Evolutionary conservation across 2,329 filamentous ascomycete genomes (phyloP).

Genomic region (Trichoderma sp.): DNA sequence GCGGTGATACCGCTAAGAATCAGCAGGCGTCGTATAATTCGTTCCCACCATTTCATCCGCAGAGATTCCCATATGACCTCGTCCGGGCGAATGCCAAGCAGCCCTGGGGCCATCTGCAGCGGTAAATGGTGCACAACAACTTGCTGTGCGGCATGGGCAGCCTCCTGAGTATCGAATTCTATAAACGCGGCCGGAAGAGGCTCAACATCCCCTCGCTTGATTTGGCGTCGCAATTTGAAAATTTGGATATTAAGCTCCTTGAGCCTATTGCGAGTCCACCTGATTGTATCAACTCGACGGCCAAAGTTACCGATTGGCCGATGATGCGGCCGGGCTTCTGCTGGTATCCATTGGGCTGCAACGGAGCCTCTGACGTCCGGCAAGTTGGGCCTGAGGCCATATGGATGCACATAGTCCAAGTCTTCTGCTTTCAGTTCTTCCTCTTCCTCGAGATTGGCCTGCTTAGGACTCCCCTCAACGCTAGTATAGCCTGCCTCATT

Average conservation of each 20-base stretch:
- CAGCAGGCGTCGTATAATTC: slow-evolving; percentile 67
- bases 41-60: slow-evolving; percentile 81
- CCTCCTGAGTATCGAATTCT: slow-evolving; percentile 78
- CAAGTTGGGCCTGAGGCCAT: slow-evolving; percentile 34
- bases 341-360: slow-evolving; percentile 70
- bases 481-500: background rate
- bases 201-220: slow-evolving; percentile 66
- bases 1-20: slow-evolving; percentile 70
- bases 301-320: slow-evolving; percentile 65
- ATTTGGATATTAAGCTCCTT: slow-evolving; percentile 41
- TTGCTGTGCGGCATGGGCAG: slow-evolving; percentile 84
- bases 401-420: slow-evolving; percentile 37
- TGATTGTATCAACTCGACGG: slow-evolving; percentile 91
- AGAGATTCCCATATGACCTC: slow-evolving; percentile 90
- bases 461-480: background rate
- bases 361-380: slow-evolving; percentile 48
- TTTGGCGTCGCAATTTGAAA: slow-evolving; percentile 68
- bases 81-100: slow-evolving; percentile 74
- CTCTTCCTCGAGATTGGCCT: slow-evolving; percentile 1
- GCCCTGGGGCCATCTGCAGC: slow-evolving; percentile 80
- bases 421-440: slow-evolving; percentile 28
- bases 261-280: slow-evolving; percentile 68
- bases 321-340: slow-evolving; percentile 74
- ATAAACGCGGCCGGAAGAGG: slow-evolving; percentile 80
- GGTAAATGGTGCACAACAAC: slow-evolving; percentile 82